Evolutionary conservation across 495 filamentous ascomycete genomes (phyloP).

Genomic region (Entonaema liquescens): DNA sequence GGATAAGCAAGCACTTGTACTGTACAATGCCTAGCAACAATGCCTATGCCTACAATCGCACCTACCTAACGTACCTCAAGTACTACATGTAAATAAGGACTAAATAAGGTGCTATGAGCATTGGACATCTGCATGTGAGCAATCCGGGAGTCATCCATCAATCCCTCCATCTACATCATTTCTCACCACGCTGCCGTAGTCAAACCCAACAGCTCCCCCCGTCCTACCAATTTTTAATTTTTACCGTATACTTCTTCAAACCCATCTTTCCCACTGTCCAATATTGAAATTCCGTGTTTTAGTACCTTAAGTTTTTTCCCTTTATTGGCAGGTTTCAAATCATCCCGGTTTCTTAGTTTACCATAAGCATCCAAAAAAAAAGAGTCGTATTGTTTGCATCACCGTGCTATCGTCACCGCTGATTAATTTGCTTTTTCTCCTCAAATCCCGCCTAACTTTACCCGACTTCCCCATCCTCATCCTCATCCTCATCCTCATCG

Average conservation of each 20-base stretch:
- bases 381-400: conserved; percentile 39
- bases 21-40: neutral
- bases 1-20: conserved; percentile 28
- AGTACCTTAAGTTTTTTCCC: neutral
- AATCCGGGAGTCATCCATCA: conserved; percentile 29
- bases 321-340: conserved; percentile 26
- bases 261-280: conserved; percentile 14
- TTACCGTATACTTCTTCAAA: conserved; percentile 21
- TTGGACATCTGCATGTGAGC: conserved; percentile 41
- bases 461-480: too few relatives aligned
- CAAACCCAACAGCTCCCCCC: conserved; percentile 16
- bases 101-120: conserved; percentile 11
- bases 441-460: conserved; percentile 25
- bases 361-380: conserved; percentile 5
- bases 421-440: conserved; percentile 28
- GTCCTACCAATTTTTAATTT: conserved; percentile 15
- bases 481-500: neutral
- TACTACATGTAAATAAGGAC: too few relatives aligned
- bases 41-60: neutral
- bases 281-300: conserved; percentile 10
- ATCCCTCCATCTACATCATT: conserved; percentile 33
- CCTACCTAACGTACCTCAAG: neutral
- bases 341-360: conserved; percentile 7
- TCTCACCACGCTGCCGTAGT: conserved; percentile 18
- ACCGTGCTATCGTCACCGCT: conserved; percentile 36